Percentiles rank a stretch among this genome's conserved stretches.
phyloP scores from a whole-genome alignment of 805 yeast species.

The Candida glaebosa region DNA sequence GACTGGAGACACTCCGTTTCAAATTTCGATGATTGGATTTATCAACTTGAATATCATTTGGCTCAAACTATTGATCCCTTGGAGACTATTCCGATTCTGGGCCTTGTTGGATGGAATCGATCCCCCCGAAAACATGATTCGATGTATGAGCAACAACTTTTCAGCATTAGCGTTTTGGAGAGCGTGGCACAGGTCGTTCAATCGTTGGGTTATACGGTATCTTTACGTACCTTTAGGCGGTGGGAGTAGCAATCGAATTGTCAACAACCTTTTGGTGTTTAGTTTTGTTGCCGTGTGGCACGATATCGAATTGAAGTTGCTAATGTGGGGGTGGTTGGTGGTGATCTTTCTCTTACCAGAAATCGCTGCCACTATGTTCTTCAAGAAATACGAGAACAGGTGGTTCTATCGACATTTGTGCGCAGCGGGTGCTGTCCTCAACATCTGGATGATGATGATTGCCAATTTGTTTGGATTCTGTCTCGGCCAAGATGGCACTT shows the following conservation, averaged over 20 bases:
- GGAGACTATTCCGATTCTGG: conserved; percentile 96
- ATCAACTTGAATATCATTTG: conserved; percentile 89
- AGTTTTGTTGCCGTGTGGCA: conserved; percentile 98
- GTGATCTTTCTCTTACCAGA: conserved; percentile 89
- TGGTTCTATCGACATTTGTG: conserved; percentile 81
- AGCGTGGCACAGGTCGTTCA: conserved; percentile 96
- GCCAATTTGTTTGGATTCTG: conserved; percentile 96
- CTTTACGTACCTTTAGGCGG: conserved; percentile 87
- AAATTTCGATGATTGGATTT: conserved; percentile 90
- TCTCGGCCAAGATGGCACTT: conserved; percentile 83
- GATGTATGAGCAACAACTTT: conserved; percentile 93
- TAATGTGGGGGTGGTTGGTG: conserved; percentile 95
- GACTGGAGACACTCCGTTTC: conserved; percentile 86
- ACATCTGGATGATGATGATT: conserved; percentile 97
- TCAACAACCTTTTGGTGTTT: conserved; percentile 81
- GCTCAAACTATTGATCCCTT: conserved; percentile 89
- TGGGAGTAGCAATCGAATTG: conserved; percentile 66
- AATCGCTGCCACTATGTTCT: conserved; percentile 52
- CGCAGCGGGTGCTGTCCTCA: conserved; percentile 82
- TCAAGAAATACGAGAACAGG: conserved; percentile 36
- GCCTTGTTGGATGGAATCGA: conserved; percentile 87
- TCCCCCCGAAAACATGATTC: conserved; percentile 95
- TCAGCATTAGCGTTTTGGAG: conserved; percentile 97
- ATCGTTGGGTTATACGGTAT: conserved; percentile 86
- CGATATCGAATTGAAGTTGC: conserved; percentile 81